These are phyloP conservation scores for Salix suchowensis DNA, from an alignment of 345 rosid species.

Conservation along the genomic window DNA sequence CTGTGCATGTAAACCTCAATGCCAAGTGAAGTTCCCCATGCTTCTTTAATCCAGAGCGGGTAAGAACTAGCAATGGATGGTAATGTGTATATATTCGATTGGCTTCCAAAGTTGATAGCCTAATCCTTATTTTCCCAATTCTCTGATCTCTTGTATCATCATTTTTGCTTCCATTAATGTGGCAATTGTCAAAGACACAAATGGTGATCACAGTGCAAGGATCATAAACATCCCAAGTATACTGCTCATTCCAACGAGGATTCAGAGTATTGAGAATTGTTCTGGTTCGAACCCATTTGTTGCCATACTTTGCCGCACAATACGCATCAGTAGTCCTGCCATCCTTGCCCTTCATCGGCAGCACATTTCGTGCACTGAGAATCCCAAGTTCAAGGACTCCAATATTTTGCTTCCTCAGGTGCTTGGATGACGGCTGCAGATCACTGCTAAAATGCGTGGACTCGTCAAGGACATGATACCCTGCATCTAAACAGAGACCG, in stretches of 20 bases:
- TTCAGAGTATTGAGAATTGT: constrained; percentile 22
- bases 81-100: constrained; percentile 26
- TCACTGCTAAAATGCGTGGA: constrained; percentile 31
- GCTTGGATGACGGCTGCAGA: constrained; percentile 32
- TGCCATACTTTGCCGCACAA: constrained; percentile 31
- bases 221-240: constrained; percentile 34
- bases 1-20: constrained; percentile 27
- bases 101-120: constrained; percentile 27
- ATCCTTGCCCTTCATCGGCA: constrained; percentile 26
- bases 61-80: constrained; percentile 23
- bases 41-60: constrained; percentile 16
- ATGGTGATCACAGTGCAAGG: constrained; percentile 34
- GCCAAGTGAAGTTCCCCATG: constrained; percentile 33
- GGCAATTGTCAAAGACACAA: constrained; percentile 30
- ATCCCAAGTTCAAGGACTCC: constrained; percentile 33
- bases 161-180: constrained; percentile 20
- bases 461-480: constrained; percentile 35
- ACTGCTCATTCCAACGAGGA: constrained; percentile 38
- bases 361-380: constrained; percentile 26
- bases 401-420: constrained; percentile 24
- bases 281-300: constrained; percentile 35
- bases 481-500: constrained; percentile 20
- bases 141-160: constrained; percentile 23
- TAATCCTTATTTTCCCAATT: constrained; percentile 29
- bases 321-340: constrained; percentile 30